These are phyloP conservation scores for Candida maesae DNA, from an alignment of 805 yeast species.

Conservation along the genomic window DNA sequence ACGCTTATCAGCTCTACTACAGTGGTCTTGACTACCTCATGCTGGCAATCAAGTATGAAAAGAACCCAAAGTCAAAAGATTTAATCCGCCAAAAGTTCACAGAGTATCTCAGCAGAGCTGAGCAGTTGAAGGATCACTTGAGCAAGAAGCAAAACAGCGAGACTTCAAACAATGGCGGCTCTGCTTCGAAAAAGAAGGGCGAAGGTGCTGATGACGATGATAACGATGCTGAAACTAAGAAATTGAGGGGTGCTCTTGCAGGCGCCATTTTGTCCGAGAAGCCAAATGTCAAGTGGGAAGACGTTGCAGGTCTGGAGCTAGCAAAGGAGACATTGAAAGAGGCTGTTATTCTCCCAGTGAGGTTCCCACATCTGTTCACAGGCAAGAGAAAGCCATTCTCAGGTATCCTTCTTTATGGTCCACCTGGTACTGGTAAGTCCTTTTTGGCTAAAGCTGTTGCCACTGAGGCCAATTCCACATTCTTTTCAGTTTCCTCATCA, in stretches of 20 bases:
- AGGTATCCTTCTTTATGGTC: conserved; percentile 85
- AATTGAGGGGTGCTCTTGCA: conserved; percentile 83
- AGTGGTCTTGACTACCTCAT: conserved; percentile 91
- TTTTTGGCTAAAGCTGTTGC: conserved; percentile 97
- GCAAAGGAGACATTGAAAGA: conserved; percentile 97
- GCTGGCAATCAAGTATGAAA: conserved; percentile 94
- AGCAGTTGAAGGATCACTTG: conserved; percentile 84
- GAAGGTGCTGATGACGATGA: conserved; percentile 62
- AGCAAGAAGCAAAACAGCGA: conserved; percentile 53
- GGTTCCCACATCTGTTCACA: conserved; percentile 90
- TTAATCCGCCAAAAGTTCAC: conserved; percentile 83
- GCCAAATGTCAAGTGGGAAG: conserved; percentile 92
- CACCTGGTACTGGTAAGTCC: conserved; percentile 98
- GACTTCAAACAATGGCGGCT: conserved; percentile 39
- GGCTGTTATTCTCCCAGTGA: conserved; percentile 94
- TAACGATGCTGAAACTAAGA: conserved; percentile 80
- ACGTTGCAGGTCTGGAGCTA: conserved; percentile 90
- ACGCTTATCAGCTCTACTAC: conserved; percentile 89
- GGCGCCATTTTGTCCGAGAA: conserved; percentile 89
- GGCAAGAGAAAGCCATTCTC: conserved; percentile 92
- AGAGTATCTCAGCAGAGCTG: conserved; percentile 90
- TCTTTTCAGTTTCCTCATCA: conserved; percentile 92
- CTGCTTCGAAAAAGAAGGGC: conserved; percentile 46
- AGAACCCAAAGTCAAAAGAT: conserved; percentile 85
- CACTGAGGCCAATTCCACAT: conserved; percentile 96